A percentile compares a stretch with the other conserved stretches of the same genome.
These are phyloP conservation scores for Phialophora verrucosa DNA, from an alignment of 2,329 filamentous ascomycete genomes.

Conservation along the genomic window DNA sequence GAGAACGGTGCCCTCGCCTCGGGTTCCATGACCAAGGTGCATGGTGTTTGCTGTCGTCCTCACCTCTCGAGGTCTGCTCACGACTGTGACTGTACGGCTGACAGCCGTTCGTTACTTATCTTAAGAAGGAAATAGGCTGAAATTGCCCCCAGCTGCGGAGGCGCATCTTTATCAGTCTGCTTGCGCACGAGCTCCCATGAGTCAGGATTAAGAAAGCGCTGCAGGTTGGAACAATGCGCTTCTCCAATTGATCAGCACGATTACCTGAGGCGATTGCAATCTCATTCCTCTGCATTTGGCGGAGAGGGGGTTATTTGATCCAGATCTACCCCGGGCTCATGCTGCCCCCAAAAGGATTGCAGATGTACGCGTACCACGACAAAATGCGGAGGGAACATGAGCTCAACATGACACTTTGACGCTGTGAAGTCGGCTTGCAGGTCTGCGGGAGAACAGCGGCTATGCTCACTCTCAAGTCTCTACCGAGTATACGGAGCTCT, in stretches of 20 bases:
- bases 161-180: conserved; percentile 1
- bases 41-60: not conserved
- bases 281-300: conserved; percentile 11
- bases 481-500: not conserved
- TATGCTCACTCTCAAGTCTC: not conserved
- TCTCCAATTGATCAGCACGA: conserved; percentile 23
- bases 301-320: conserved; percentile 15
- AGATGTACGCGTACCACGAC: not conserved
- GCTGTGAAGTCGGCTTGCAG: not conserved
- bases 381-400: not conserved
- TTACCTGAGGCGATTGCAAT: conserved; percentile 24
- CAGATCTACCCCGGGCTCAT: conserved; percentile 12
- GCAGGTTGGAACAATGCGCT: not conserved
- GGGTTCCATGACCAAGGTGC: not conserved
- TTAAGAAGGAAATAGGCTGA: conserved; percentile 16
- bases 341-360: not conserved
- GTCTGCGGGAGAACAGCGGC: conserved; percentile 6
- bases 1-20: not conserved
- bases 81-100: conserved; percentile 10
- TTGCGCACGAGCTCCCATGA: conserved; percentile 12
- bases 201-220: conserved; percentile 14
- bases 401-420: not conserved
- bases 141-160: conserved; percentile 3
- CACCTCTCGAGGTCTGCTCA: not conserved
- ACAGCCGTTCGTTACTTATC: conserved; percentile 1